These are phyloP conservation scores for Erodium chrysanthum DNA, from an alignment of 441 rosid genomes.

Conservation along the genomic window DNA sequence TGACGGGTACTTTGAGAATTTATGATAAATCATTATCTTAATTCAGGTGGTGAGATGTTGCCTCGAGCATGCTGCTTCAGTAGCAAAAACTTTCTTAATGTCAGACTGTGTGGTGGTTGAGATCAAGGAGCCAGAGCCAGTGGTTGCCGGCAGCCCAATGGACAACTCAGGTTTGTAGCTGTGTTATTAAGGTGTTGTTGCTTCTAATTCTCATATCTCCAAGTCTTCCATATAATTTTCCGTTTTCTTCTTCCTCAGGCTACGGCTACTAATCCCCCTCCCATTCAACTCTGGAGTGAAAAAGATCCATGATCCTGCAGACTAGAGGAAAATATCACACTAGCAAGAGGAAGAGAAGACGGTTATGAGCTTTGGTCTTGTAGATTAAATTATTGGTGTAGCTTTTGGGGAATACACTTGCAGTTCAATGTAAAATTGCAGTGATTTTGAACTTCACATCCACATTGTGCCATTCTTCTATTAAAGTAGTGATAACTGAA, in stretches of 20 bases:
- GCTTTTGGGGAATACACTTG: too few relatives aligned
- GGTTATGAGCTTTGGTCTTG: background rate
- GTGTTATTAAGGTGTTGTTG: background rate
- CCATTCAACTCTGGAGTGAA: background rate
- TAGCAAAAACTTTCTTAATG: background rate
- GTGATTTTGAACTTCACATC: background rate
- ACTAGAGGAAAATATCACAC: background rate
- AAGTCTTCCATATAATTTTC: background rate
- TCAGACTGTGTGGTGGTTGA: slow-evolving; percentile 1
- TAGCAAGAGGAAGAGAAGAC: background rate
- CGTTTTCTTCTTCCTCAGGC: background rate
- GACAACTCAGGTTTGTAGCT: background rate
- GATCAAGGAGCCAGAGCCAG: background rate
- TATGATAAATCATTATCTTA: background rate
- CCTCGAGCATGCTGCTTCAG: background rate
- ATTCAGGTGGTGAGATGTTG: slow-evolving; percentile 7
- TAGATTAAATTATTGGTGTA: background rate
- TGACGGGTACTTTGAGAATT: background rate
- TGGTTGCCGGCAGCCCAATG: background rate
- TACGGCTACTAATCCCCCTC: background rate
- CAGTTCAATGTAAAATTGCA: background rate
- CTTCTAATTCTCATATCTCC: background rate
- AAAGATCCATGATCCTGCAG: too few relatives aligned
- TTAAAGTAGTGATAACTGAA: background rate
- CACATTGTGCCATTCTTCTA: background rate